Evolutionary conservation across 768 basidiomycete species (phyloP), one percentile per base, ranked within the genome.

Genomic region (Suillus luteus): DNA sequence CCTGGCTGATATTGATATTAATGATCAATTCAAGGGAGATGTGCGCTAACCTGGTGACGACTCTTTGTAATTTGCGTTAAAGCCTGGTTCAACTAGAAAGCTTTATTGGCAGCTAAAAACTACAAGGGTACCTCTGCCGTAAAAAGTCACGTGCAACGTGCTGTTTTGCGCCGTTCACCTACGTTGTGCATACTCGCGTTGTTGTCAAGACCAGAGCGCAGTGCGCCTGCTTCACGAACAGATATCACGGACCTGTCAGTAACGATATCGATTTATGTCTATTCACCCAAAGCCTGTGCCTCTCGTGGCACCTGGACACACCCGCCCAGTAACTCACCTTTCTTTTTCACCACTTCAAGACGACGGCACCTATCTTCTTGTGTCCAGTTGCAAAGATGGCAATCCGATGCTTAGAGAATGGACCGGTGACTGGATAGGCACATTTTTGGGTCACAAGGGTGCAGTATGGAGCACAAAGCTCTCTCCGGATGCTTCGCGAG

Each of bases 351-450:
- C 87, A 15, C 84, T 92, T 67, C 86, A 93, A 73, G 85, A 93
- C 27, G 96, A 98, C 77, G 85, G 86, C 66, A 86, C 88, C 51
- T 99, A 90, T 77, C 81, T 98, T 66, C 85, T 99, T 66, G 91
- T 98, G 72, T 98, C 96, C 63, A 92, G 92, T 70, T 99, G 97
- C 82, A 99, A 99, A 79, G 97, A 99, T 83, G 97, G 97, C 40
- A 98, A 95, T 71, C 96, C 95, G 52, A 96, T 96, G 93, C 80
- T 97, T 68, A 87, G 95, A 72, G 91, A 95, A 72, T 96, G 96
- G 96, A 92, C 93, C 62, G 96, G 96, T 40, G 97, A 99, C 77
- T 99, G 97, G 97, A 92, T 97, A 73, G 97, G 97, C 43, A 93
- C 91, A 19, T 93, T 92, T 75, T 82, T 93, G 48, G 91, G 91